phyloP scores from a whole-genome alignment of 352 stramenopile species.

The Plasmopara halstedii region DNA sequence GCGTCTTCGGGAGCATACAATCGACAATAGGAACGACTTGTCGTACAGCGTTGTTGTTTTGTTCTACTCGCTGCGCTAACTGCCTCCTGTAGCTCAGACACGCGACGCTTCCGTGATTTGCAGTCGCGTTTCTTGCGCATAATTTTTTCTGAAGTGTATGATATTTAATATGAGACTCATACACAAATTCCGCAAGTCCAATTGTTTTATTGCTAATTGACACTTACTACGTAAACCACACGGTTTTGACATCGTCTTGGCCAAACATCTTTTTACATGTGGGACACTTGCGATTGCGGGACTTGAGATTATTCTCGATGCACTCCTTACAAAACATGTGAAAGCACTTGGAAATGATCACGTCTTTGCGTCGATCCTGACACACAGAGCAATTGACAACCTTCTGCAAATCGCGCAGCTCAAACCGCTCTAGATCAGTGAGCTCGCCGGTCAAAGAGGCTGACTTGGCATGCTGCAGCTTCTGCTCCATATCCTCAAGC shows the following conservation, averaged over 20 bases:
- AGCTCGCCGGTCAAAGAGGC: constrained; percentile 31
- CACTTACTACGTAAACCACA: constrained; percentile 70
- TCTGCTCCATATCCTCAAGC: constrained; percentile 37
- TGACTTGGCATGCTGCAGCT: constrained; percentile 30
- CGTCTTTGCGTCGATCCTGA: constrained; percentile 76
- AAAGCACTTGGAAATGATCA: constrained; percentile 85
- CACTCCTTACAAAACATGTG: constrained; percentile 88
- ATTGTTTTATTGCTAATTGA: neutral
- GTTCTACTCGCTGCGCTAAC: constrained; percentile 3
- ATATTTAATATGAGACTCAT: too few species aligned
- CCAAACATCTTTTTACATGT: constrained; percentile 90
- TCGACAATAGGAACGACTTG: constrained; percentile 3
- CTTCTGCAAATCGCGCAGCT: constrained; percentile 78
- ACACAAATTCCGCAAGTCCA: too few species aligned
- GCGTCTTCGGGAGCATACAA: constrained; percentile 48
- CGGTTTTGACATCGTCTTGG: constrained; percentile 79
- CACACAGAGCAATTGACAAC: constrained; percentile 81
- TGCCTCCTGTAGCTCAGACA: constrained; percentile 1
- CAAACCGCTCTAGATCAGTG: constrained; percentile 66
- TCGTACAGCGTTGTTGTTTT: constrained; percentile 23
- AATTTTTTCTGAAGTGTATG: too few species aligned
- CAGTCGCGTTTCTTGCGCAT: constrained; percentile 31
- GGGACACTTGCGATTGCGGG: constrained; percentile 83
- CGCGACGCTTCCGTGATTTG: constrained; percentile 10
- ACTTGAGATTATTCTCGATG: constrained; percentile 83